Evolutionary conservation across 2,329 filamentous ascomycete genomes (phyloP).

Genomic region (Diaporthe citriasiana): DNA sequence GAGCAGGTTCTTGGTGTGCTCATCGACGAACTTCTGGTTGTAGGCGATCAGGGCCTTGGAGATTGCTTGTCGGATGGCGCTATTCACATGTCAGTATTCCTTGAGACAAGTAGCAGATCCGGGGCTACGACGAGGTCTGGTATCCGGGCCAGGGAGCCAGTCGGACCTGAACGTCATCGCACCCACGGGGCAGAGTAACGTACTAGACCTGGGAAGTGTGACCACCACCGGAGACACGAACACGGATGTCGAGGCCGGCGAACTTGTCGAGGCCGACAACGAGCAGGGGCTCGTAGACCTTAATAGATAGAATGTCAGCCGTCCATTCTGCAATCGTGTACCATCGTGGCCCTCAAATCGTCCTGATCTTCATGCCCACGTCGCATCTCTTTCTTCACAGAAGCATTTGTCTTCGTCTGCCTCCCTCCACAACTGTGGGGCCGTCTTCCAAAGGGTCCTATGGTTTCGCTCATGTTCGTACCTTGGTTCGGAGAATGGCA

Average conservation of each 20-base stretch:
- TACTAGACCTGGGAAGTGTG: conserved; percentile 90
- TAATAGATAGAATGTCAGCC: conserved; percentile 44
- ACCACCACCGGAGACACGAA: conserved; percentile 96
- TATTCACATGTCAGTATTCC: conserved; percentile 38
- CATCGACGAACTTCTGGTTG: conserved; percentile 86
- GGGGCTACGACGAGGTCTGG: background rate
- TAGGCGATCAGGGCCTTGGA: conserved; percentile 97
- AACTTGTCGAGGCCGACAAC: conserved; percentile 98
- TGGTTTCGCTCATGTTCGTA: conserved; percentile 57
- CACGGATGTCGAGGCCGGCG: conserved; percentile 95
- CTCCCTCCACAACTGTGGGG: conserved; percentile 3
- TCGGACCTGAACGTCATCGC: background rate
- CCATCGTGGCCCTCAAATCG: too few relatives aligned
- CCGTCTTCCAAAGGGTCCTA: background rate
- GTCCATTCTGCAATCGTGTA: background rate
- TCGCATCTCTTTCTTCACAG: background rate
- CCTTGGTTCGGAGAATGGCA: conserved; percentile 98
- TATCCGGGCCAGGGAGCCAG: background rate
- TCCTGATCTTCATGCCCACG: conserved; percentile 20
- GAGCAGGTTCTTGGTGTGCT: conserved; percentile 99
- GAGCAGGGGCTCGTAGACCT: conserved; percentile 99
- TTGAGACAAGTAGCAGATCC: background rate
- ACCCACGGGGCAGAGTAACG: conserved; percentile 23
- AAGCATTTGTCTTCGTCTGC: background rate
- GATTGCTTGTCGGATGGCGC: conserved; percentile 97